phyloP scores from a whole-genome alignment of 352 stramenopile species.

The Blastocystis sp. region DNA sequence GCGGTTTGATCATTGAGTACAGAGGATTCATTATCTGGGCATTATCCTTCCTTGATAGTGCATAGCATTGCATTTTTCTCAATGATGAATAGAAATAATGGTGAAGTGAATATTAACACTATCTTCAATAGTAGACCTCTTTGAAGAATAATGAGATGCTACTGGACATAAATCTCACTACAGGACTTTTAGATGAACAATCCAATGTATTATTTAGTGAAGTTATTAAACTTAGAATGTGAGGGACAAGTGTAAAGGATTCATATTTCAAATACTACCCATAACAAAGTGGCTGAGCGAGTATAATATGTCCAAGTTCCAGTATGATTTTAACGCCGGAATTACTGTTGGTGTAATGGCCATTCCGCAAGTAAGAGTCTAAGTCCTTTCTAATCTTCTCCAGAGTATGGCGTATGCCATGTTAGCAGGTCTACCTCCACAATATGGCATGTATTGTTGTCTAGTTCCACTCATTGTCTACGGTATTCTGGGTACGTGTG shows the following conservation, averaged over 20 bases:
- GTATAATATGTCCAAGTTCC: neutral
- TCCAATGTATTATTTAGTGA: no score
- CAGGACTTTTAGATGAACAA: no score
- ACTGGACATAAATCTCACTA: no score
- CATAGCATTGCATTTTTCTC: no score
- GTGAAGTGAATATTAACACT: no score
- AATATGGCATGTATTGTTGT: conserved; percentile 70
- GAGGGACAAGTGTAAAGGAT: neutral
- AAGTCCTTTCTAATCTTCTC: neutral
- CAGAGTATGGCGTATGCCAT: conserved; percentile 70
- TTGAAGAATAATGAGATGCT: no score
- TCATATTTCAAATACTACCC: neutral
- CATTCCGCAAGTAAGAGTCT: conserved; percentile 67
- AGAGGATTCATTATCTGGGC: no score
- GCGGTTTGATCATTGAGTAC: no score
- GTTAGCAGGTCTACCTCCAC: conserved; percentile 66
- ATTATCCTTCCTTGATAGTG: no score
- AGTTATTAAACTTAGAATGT: neutral
- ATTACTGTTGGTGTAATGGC: conserved; percentile 70
- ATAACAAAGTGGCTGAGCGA: conserved; percentile 40
- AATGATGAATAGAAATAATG: no score
- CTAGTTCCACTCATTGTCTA: conserved; percentile 69
- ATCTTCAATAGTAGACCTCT: no score
- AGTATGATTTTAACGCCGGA: conserved; percentile 67
- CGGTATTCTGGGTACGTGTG: conserved; percentile 68